A percentile compares a stretch with the other conserved stretches of the same genome.
Evolutionary conservation across 768 basidiomycete genomes (phyloP).

Genomic region (Suillus sp.): DNA sequence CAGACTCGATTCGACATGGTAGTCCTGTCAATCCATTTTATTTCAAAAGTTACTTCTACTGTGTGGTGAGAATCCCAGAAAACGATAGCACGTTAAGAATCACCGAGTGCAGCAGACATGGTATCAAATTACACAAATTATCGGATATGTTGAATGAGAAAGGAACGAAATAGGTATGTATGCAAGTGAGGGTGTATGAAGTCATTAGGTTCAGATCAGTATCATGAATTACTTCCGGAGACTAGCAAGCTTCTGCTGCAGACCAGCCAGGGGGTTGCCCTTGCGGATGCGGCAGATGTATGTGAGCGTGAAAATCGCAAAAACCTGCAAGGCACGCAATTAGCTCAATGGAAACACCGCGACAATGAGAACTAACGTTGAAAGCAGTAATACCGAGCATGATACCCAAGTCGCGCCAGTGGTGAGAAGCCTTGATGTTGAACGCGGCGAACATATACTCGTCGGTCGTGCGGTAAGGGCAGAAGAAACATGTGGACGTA

Average conservation of each 20-base stretch:
- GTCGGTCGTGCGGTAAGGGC: constrained; percentile 58
- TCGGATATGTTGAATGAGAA: neutral
- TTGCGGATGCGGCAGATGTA: constrained; percentile 35
- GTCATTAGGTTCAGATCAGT: neutral
- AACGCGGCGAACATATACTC: constrained; percentile 46
- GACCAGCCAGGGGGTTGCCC: constrained; percentile 13
- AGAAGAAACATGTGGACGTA: constrained; percentile 49
- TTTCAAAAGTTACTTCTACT: neutral
- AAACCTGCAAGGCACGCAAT: constrained; percentile 19
- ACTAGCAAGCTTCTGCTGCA: constrained; percentile 6
- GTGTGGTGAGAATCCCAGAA: neutral
- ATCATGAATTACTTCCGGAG: neutral
- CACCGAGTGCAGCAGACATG: neutral
- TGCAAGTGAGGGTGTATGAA: constrained; percentile 2
- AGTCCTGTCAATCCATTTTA: neutral
- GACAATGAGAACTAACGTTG: constrained; percentile 38
- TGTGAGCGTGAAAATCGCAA: constrained; percentile 31
- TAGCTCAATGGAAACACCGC: neutral
- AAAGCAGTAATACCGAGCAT: constrained; percentile 45
- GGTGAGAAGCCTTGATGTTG: constrained; percentile 58
- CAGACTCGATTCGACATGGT: neutral
- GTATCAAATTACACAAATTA: constrained; percentile 5
- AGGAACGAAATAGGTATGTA: neutral
- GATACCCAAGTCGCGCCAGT: constrained; percentile 51
- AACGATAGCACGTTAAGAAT: neutral